phyloP scores from a whole-genome alignment of 2,329 filamentous ascomycete species.

The Tothia fuscella region DNA sequence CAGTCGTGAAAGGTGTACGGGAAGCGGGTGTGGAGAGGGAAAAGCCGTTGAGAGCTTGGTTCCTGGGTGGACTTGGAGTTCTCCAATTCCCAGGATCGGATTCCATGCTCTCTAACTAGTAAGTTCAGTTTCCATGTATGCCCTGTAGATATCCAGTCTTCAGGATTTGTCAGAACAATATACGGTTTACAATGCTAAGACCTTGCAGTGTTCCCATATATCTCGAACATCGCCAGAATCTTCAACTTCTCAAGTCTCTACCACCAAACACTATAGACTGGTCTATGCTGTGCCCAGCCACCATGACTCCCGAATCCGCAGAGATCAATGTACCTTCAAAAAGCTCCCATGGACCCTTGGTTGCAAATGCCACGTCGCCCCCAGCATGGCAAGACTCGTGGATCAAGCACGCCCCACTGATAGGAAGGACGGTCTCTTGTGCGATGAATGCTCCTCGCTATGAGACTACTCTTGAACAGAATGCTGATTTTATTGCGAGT shows the following conservation, averaged over 20 bases:
- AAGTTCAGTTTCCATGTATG: conserved; percentile 13
- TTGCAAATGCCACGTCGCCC: conserved; percentile 20
- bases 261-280: conserved; percentile 23
- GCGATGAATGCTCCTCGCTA: conserved; percentile 22
- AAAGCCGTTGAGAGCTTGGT: conserved; percentile 27
- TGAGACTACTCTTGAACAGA: conserved; percentile 27
- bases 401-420: conserved; percentile 21
- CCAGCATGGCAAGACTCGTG: conserved; percentile 25
- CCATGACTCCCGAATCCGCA: conserved; percentile 25
- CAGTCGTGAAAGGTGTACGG: conserved; percentile 23
- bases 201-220: conserved; percentile 23
- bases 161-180: background rate
- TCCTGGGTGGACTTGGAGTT: conserved; percentile 25
- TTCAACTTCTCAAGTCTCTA: conserved; percentile 19
- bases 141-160: background rate
- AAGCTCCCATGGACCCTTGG: conserved; percentile 16
- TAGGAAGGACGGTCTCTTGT: conserved; percentile 22
- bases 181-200: conserved; percentile 12
- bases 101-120: conserved; percentile 24
- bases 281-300: conserved; percentile 28
- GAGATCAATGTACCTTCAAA: conserved; percentile 20
- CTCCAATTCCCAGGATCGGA: conserved; percentile 26
- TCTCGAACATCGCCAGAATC: conserved; percentile 25
- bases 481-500: conserved; percentile 31
- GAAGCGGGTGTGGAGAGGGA: conserved; percentile 23